phyloP scores from a whole-genome alignment of 371 early-diverging fungal genomes.

The Mortierella sp. region DNA sequence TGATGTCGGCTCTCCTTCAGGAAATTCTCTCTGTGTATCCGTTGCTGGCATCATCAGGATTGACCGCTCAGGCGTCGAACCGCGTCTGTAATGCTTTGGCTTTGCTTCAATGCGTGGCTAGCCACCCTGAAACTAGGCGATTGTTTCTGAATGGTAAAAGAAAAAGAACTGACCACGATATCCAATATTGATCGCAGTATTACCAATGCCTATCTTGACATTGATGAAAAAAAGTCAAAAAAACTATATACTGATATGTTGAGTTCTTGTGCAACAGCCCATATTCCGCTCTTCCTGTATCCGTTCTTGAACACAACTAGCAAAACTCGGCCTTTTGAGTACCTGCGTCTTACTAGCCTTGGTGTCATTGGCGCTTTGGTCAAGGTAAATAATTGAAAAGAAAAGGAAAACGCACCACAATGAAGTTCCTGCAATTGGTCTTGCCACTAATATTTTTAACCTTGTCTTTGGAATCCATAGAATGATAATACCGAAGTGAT shows the following conservation, averaged over 20 bases:
- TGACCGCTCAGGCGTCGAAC: constrained; percentile 90
- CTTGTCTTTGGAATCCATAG: constrained; percentile 54
- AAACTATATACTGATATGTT: background rate
- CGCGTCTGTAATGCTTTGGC: constrained; percentile 98
- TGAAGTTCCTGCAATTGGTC: too few species aligned
- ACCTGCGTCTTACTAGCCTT: constrained; percentile 92
- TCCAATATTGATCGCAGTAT: background rate
- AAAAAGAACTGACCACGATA: too few species aligned
- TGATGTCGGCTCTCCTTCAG: constrained; percentile 95
- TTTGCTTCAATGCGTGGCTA: constrained; percentile 95
- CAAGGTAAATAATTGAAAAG: constrained; percentile 68
- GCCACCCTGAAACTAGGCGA: constrained; percentile 93
- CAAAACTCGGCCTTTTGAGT: constrained; percentile 95
- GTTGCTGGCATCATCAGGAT: constrained; percentile 82
- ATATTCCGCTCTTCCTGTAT: constrained; percentile 97
- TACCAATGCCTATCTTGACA: too few species aligned
- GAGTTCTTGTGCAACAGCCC: constrained; percentile 67
- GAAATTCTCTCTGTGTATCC: constrained; percentile 97
- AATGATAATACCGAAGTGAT: constrained; percentile 96
- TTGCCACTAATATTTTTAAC: background rate
- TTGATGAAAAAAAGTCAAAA: too few species aligned
- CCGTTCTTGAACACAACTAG: constrained; percentile 97
- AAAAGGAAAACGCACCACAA: background rate
- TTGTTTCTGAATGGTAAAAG: constrained; percentile 83
- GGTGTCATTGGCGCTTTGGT: constrained; percentile 99